Conservation (phyloP, 2,329 filamentous ascomycete genomes). For the Monosporascus sp. region DNA sequence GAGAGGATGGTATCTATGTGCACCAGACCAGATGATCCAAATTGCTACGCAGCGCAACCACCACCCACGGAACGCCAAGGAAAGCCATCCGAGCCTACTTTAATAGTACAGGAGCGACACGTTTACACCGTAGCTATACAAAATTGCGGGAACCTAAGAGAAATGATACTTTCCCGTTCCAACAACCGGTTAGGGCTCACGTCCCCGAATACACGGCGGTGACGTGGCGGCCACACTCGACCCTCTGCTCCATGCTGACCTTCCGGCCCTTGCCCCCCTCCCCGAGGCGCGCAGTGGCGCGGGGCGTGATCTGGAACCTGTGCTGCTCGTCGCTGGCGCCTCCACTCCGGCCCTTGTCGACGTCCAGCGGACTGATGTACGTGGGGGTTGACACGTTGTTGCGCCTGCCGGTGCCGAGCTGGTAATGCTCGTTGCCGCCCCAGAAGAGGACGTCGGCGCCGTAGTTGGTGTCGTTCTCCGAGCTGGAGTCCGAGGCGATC, state of each 20-base stretch:
- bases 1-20: too few species aligned
- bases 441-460: conserved; percentile 87
- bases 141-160: neutral
- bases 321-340: conserved; percentile 58
- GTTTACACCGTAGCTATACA: neutral
- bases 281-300: conserved; percentile 62
- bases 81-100: too few species aligned
- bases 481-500: conserved; percentile 42
- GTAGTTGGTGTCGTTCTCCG: conserved; percentile 73
- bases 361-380: conserved; percentile 75
- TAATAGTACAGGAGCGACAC: too few species aligned
- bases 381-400: conserved; percentile 71
- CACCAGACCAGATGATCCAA: too few species aligned
- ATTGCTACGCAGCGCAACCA: too few species aligned
- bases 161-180: neutral
- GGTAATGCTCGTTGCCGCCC: conserved; percentile 92
- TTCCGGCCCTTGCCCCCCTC: conserved; percentile 57
- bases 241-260: conserved; percentile 75
- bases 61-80: too few species aligned
- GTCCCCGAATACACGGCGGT: conserved; percentile 72
- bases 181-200: conserved; percentile 9
- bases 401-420: conserved; percentile 85
- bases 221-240: conserved; percentile 79
- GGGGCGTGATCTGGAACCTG: conserved; percentile 75
- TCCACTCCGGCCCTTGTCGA: conserved; percentile 42